Evolutionary conservation across 23 red algal species (phyloP).

Genomic region (Gracilaria gracilis): DNA sequence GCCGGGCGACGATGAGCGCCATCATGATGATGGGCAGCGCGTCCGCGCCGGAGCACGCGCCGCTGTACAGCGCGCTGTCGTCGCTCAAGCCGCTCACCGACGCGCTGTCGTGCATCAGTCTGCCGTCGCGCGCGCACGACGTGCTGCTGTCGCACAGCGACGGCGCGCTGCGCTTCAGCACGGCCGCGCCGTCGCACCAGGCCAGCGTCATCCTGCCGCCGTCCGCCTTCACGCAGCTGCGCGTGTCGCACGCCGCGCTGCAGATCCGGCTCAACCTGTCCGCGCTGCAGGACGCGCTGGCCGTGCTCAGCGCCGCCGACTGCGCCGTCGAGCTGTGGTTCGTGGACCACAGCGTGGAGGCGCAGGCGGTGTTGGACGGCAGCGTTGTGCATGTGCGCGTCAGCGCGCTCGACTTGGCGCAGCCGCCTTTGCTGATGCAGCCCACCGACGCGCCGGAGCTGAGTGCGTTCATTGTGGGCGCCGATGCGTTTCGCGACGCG

Average conservation of each 20-base stretch:
- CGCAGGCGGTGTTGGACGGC: constrained; percentile 8
- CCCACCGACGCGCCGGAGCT: constrained; percentile 14
- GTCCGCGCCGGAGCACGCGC: not conserved
- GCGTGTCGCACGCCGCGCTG: not conserved
- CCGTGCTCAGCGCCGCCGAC: constrained; percentile 26
- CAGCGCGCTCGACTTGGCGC: not conserved
- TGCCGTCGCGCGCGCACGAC: constrained; percentile 32
- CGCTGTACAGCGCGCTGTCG: constrained; percentile 33
- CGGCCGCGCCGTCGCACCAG: not conserved
- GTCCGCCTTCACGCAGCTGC: constrained; percentile 37
- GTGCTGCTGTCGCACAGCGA: constrained; percentile 26
- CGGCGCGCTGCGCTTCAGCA: constrained; percentile 18
- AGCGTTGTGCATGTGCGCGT: not conserved
- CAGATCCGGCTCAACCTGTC: constrained; percentile 49
- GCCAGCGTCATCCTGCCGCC: constrained; percentile 58
- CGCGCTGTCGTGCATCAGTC: constrained; percentile 56
- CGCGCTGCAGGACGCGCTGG: constrained; percentile 47
- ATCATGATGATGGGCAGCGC: not conserved
- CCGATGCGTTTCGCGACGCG: constrained; percentile 60
- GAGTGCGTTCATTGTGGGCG: constrained; percentile 30
- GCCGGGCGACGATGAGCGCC: constrained; percentile 21
- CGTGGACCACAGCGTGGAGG: constrained; percentile 13
- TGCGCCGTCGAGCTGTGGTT: constrained; percentile 28
- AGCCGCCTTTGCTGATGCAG: not conserved
- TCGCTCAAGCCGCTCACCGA: constrained; percentile 47